Conservation (phyloP, 2,329 filamentous ascomycete genomes). For the Didymella arachidicola region DNA sequence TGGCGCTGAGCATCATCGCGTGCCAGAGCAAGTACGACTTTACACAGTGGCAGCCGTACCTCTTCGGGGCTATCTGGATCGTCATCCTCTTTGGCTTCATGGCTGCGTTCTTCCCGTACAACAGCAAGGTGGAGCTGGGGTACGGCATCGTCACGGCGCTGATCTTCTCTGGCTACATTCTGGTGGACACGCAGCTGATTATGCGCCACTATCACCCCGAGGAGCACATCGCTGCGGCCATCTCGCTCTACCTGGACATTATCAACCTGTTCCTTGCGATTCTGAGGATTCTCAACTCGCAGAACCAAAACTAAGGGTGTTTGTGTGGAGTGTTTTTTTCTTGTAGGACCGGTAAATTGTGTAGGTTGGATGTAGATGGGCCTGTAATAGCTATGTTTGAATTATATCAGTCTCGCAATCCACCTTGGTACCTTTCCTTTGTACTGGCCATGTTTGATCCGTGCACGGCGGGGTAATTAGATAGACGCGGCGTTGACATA, state of each 20-base stretch:
- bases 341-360: not conserved
- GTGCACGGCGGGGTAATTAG: conserved; percentile 22
- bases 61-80: conserved; percentile 90
- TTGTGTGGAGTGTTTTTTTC: not conserved
- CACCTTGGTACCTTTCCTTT: not conserved
- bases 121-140: conserved; percentile 80
- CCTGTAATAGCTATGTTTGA: not conserved
- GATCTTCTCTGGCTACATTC: conserved; percentile 92
- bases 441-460: conserved; percentile 8
- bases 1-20: conserved; percentile 77
- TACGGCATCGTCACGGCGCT: conserved; percentile 84
- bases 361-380: not conserved
- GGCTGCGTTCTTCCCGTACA: conserved; percentile 85
- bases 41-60: conserved; percentile 94
- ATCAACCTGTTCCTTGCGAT: conserved; percentile 98
- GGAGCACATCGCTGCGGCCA: conserved; percentile 94
- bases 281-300: conserved; percentile 92
- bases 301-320: conserved; percentile 79
- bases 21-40: conserved; percentile 99
- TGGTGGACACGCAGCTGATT: conserved; percentile 95
- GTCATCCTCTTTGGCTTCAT: conserved; percentile 94
- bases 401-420: not conserved
- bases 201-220: conserved; percentile 97
- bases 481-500: conserved; percentile 18
- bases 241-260: conserved; percentile 93